Evolutionary conservation across 2,329 filamentous ascomycete species (phyloP), one percentile per base, ranked within the genome.

Genomic region (Aureobasidium sp.): DNA sequence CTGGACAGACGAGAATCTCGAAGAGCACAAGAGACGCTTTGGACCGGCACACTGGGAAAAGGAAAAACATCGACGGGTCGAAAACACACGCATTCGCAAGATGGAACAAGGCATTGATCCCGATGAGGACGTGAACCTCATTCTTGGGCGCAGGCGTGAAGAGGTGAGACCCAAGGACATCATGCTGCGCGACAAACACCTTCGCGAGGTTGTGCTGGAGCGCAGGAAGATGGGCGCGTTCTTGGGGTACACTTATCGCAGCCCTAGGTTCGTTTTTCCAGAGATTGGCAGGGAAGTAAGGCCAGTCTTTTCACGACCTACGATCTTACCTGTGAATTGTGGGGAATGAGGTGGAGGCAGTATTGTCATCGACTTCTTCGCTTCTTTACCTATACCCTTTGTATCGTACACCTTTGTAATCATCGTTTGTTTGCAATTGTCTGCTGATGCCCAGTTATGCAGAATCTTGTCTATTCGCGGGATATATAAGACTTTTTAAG

Each of bases 211-310:
- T 14, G 89, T 86, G n/a, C 73, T 97, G 68, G 83, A 88, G 60
- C 78, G 93, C 58, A 80, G 93, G 55, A 95, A 91, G 70, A 79
- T 79, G 65, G 86, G 80, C 22, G 90, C 89, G 0, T 97, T 97
- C 68, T 70, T 94, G 57, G 91, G 91, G 1, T 98, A 98, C 66
- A 88, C 86, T 2, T 97, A 93, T 75, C 79, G 83, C 12, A 37
- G 53, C 24, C 53, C 53, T 14, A 40, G 39, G 14, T 42, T 16
- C 6, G 35, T 51, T 16, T 44, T 55, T 11, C 29, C 39, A 29
- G 44, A 50, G 19, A 34, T 19, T 30, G 40, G 27, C 32, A 48
- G 37, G 32, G 44, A 48, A 17, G 39, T 24, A 14, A 25, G 24
- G 21, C 50, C 50, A 21, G 39, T 37, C 29, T 53, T 29, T 12